Base-by-base conservation (phyloP, 176 grass and related monocot species). In the Musa troglodytarum region DNA sequence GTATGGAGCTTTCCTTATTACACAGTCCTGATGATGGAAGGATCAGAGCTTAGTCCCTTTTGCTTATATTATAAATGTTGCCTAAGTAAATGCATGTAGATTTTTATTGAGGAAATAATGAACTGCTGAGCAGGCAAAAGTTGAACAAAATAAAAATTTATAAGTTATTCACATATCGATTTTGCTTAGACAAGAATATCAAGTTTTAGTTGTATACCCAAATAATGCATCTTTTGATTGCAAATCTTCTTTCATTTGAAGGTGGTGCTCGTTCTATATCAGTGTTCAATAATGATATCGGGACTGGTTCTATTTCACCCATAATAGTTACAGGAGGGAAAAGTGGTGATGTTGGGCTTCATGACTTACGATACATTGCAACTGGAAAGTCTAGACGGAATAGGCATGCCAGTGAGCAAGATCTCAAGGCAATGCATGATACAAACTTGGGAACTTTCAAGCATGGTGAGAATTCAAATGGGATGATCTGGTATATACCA, bases 401-500 rank as follows among this genome's bases (percentile, higher is more conserved):
- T 52, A 88, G 73, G 80, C 61, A 80, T 85, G 75, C 81, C 69
- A 79, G 66, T 68, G 78, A 76, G 43, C 81, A 78, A 78, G 83
- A 80, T 71, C 73, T 64, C 51, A 81, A 82, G 74, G 34, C 75
- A 17, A 54, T 70, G 21, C 78, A 88, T 70, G 70, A 82, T 54
- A 78, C 55, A 65, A 92, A 80, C 26, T 73, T 77, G 67, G 73
- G 73, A 75, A 83, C 71, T 63, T 74, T 68, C 52, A 77, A 81
- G 52, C 52, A 56, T 62, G 76, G 83, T 70, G 70, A 79, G 74
- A 91, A 72, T 82, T 68, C 78, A 17, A 83, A 67, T 85, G 88
- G 90, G 61, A 93, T 93, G 81, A 78, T 98, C 22, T 93, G 90
- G 94, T 80, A 91, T 87, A 88, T 98, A 79, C 94, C 94, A 76